phyloP scores from a whole-genome alignment of 108 stramenopile species.

The Fragilariopsis cylindrus region DNA sequence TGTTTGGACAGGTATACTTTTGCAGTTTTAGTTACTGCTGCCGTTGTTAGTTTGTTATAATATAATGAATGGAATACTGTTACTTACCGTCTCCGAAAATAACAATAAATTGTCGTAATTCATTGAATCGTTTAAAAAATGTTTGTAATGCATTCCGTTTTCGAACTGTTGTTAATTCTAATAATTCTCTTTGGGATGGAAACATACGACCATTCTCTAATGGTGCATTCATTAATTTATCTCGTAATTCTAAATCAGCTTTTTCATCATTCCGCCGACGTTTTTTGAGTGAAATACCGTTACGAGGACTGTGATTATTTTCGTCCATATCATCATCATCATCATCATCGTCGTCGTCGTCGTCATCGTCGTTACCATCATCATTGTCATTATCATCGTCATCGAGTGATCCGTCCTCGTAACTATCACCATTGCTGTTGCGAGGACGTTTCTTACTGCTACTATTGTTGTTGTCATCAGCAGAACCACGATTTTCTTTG shows the following conservation, averaged over 20 bases:
- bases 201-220: constrained; percentile 2
- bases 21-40: background rate
- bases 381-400: background rate
- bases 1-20: background rate
- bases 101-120: constrained; percentile 36
- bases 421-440: background rate
- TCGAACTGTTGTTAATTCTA: constrained; percentile 24
- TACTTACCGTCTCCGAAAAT: constrained; percentile 48
- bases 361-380: background rate
- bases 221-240: constrained; percentile 3
- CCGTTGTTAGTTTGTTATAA: background rate
- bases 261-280: constrained; percentile 13
- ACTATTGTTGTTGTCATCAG: too few species aligned
- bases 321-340: background rate
- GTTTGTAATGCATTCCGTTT: constrained; percentile 32
- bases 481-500: too few species aligned
- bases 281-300: background rate
- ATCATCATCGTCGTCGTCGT: background rate
- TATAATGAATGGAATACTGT: background rate
- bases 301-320: background rate
- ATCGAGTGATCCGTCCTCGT: background rate
- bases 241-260: background rate
- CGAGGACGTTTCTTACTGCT: background rate
- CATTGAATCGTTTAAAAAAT: constrained; percentile 47
- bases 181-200: constrained; percentile 25